Percentiles rank a stretch among this genome's conserved stretches.
These are phyloP conservation scores for Claviceps sp. DNA, from an alignment of 2,329 filamentous ascomycete species.

Conservation along the genomic window DNA sequence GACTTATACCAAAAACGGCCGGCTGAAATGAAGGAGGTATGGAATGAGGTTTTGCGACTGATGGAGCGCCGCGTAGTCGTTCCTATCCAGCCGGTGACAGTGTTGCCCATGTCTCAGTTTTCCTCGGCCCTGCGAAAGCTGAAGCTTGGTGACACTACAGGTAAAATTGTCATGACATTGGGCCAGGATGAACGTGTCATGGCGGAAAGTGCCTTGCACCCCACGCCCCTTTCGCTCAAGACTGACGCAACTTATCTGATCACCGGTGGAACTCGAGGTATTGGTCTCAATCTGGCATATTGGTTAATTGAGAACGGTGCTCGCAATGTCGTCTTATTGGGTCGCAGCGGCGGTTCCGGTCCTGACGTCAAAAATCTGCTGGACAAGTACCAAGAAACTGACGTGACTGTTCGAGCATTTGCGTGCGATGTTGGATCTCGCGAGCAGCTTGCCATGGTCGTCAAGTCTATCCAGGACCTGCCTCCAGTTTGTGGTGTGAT, in stretches of 20 bases:
- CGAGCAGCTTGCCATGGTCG: background rate
- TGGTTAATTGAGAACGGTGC: constrained; percentile 4
- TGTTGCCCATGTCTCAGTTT: constrained; percentile 17
- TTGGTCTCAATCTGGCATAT: constrained; percentile 2
- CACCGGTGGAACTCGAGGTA: constrained; percentile 4
- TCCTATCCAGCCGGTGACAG: constrained; percentile 1
- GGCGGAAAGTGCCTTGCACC: constrained; percentile 4
- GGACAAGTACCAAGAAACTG: constrained; percentile 1
- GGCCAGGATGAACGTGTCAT: constrained; percentile 5
- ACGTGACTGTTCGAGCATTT: constrained; percentile 17
- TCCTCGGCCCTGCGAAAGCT: constrained; percentile 26
- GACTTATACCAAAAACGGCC: constrained; percentile 5
- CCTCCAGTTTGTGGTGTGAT: constrained; percentile 15
- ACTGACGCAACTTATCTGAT: constrained; percentile 5
- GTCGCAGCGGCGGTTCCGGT: constrained; percentile 5
- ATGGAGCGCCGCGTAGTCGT: constrained; percentile 1
- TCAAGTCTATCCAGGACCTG: constrained; percentile 6
- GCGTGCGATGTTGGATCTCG: constrained; percentile 30
- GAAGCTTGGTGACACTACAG: constrained; percentile 25
- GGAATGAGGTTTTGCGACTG: constrained; percentile 6
- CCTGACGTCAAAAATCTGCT: background rate
- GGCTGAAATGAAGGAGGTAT: constrained; percentile 5
- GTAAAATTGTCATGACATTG: constrained; percentile 25
- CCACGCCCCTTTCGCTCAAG: background rate
- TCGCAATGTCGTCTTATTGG: constrained; percentile 1